Conservation (phyloP, 2,329 filamentous ascomycete genomes). For the Graphilbum sp. region DNA sequence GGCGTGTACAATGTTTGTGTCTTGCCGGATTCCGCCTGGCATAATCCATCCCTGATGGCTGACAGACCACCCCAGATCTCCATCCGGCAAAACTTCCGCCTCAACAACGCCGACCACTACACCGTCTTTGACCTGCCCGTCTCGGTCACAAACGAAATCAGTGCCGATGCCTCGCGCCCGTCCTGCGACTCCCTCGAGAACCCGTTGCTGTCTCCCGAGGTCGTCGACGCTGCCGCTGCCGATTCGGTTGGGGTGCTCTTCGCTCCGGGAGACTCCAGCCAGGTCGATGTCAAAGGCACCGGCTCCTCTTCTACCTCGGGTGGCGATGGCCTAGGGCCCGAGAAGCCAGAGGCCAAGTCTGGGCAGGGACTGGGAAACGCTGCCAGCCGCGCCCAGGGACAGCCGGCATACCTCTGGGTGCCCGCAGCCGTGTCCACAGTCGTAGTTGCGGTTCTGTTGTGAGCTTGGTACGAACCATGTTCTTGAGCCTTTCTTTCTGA, state of each 20-base stretch:
- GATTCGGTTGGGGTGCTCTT: slow-evolving; percentile 31
- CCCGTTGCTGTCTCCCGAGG: slow-evolving; percentile 27
- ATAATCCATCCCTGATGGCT: neutral
- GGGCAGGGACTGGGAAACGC: slow-evolving; percentile 15
- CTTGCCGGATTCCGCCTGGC: neutral
- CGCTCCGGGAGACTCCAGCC: slow-evolving; percentile 32
- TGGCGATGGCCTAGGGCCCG: slow-evolving; percentile 11
- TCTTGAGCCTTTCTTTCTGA: no score
- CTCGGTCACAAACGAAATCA: slow-evolving; percentile 48
- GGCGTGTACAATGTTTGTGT: slow-evolving; percentile 44
- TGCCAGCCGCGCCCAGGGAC: slow-evolving; percentile 12
- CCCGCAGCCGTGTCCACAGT: no score
- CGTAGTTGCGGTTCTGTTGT: no score
- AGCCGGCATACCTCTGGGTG: no score
- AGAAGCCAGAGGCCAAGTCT: slow-evolving; percentile 13
- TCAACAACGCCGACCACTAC: slow-evolving; percentile 48
- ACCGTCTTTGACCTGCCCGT: slow-evolving; percentile 58
- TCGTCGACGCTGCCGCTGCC: slow-evolving; percentile 25
- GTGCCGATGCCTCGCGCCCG: slow-evolving; percentile 17
- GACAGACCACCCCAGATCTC: slow-evolving; percentile 44
- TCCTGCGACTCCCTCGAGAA: slow-evolving; percentile 35
- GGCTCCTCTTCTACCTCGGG: neutral
- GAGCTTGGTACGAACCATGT: no score
- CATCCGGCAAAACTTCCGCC: slow-evolving; percentile 52
- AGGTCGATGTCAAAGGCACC: slow-evolving; percentile 20